Evolutionary conservation across 1,284 basidiomycete genomes (phyloP).

Genomic region (Coriolopsis trogii): DNA sequence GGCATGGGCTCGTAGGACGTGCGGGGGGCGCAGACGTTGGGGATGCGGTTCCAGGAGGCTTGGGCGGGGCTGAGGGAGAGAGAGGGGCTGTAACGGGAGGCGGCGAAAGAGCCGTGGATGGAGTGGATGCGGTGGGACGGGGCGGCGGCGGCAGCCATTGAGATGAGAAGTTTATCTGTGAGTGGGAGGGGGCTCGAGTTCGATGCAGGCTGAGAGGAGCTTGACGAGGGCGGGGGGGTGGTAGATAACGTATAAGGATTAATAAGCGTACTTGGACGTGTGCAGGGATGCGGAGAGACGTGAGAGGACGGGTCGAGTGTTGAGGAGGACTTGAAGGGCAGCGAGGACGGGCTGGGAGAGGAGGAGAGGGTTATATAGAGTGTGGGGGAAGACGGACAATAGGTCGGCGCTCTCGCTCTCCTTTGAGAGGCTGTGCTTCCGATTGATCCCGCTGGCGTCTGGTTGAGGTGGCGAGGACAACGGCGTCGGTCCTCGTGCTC

Average conservation of each 20-base stretch:
- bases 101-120: slow-evolving; percentile 31
- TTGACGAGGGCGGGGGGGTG: neutral
- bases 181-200: neutral
- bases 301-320: too few relatives aligned
- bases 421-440: slow-evolving; percentile 3
- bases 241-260: slow-evolving; percentile 10
- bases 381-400: neutral
- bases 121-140: slow-evolving; percentile 35
- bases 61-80: slow-evolving; percentile 22
- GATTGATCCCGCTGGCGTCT: neutral
- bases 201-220: neutral
- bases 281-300: too few relatives aligned
- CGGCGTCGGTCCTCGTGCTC: too few relatives aligned
- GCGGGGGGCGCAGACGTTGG: slow-evolving; percentile 30
- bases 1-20: slow-evolving; percentile 12
- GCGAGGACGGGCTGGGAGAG: neutral
- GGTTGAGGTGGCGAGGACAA: neutral
- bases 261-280: neutral
- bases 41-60: slow-evolving; percentile 30
- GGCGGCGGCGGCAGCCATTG: slow-evolving; percentile 28
- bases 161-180: neutral
- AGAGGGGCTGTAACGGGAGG: slow-evolving; percentile 21
- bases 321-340: too few relatives aligned
- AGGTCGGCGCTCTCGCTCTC: neutral
- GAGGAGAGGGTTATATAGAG: slow-evolving; percentile 8